Evolutionary conservation across 208 protist species (phyloP).

Genomic region (Crithidia fasciculata): DNA sequence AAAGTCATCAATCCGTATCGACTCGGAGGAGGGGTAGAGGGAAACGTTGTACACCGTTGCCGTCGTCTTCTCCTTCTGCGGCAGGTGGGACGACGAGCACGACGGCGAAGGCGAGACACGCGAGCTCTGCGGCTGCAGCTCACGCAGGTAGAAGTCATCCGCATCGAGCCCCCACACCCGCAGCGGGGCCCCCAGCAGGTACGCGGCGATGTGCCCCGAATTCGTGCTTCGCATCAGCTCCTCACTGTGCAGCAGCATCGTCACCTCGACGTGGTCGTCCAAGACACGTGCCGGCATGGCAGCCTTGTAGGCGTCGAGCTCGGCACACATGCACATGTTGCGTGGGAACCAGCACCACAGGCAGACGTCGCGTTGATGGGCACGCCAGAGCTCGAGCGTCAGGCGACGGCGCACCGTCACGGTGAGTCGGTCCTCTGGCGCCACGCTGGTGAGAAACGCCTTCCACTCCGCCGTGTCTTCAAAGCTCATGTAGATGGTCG

Average conservation of each 20-base stretch:
- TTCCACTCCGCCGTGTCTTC: conserved; percentile 77
- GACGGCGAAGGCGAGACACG: neutral
- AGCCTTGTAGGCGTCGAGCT: conserved; percentile 48
- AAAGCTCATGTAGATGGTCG: conserved; percentile 65
- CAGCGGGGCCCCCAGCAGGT: conserved; percentile 65
- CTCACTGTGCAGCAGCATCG: conserved; percentile 79
- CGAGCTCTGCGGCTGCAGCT: neutral
- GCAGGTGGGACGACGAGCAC: too few species aligned
- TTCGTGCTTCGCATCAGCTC: conserved; percentile 88
- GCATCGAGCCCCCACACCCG: conserved; percentile 75
- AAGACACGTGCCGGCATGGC: conserved; percentile 32
- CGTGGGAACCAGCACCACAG: conserved; percentile 83
- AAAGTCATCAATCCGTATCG: conserved; percentile 23
- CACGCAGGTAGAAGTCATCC: conserved; percentile 58
- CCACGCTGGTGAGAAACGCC: conserved; percentile 46
- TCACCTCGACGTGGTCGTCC: conserved; percentile 43
- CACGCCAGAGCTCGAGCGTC: conserved; percentile 52
- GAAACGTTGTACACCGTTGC: conserved; percentile 34
- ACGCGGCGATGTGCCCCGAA: conserved; percentile 84
- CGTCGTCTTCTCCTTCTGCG: neutral
- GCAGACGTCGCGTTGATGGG: conserved; percentile 51
- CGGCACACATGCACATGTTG: conserved; percentile 67
- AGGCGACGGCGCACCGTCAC: conserved; percentile 67
- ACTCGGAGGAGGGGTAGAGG: conserved; percentile 50
- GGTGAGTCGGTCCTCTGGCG: conserved; percentile 39